phyloP scores from a whole-genome alignment of 2,329 filamentous ascomycete species.

The Geosmithia morbida region DNA sequence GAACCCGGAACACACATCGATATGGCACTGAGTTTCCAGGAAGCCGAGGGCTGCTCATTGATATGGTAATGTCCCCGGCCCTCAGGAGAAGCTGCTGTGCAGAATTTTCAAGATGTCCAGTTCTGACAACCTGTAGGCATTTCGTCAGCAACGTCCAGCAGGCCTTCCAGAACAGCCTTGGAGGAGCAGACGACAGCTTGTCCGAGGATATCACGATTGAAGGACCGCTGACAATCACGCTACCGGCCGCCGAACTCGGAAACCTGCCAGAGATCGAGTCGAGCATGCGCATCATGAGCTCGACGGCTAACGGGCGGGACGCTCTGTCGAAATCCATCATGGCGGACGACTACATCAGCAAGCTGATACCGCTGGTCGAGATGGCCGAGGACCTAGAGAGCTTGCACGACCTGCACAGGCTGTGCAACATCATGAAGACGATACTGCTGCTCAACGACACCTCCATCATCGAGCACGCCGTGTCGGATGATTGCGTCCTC shows the following conservation, averaged over 20 bases:
- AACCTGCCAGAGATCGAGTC: conserved; percentile 76
- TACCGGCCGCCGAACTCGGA: conserved; percentile 68
- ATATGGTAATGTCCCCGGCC: conserved; percentile 53
- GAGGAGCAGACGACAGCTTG: conserved; percentile 65
- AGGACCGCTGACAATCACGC: conserved; percentile 50
- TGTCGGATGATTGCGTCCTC: conserved; percentile 76
- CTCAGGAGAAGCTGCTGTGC: neutral
- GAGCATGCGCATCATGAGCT: conserved; percentile 65
- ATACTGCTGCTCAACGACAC: conserved; percentile 92
- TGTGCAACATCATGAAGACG: conserved; percentile 98
- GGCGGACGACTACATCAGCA: conserved; percentile 71
- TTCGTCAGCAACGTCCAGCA: conserved; percentile 82
- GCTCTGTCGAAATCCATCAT: conserved; percentile 79
- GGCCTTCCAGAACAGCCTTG: conserved; percentile 46
- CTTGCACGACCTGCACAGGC: conserved; percentile 67
- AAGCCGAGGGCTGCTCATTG: conserved; percentile 80
- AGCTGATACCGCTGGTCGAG: conserved; percentile 72
- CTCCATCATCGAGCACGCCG: conserved; percentile 83
- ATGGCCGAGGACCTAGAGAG: conserved; percentile 88
- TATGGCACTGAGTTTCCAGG: conserved; percentile 97
- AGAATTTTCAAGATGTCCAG: conserved; percentile 8
- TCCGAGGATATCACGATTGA: conserved; percentile 79
- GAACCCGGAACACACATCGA: conserved; percentile 72
- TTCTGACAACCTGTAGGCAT: conserved; percentile 44
- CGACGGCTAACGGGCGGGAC: conserved; percentile 63